Evolutionary conservation across 164 flowering plant species (phyloP).

Genomic region (Kalanchoe fedtschenkoi): DNA sequence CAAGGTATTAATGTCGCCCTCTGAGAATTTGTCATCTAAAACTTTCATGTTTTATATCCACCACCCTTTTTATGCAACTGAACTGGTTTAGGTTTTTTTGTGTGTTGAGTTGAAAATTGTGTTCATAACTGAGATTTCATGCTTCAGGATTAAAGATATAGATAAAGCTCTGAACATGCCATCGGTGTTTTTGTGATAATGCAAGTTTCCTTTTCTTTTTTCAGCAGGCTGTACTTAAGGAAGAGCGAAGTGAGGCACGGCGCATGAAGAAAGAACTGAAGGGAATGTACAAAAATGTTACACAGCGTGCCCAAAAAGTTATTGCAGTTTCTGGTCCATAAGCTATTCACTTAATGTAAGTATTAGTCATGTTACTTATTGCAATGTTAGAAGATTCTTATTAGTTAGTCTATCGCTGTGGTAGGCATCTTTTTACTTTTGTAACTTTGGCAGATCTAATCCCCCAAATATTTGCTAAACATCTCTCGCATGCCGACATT

Average conservation of each 20-base stretch:
- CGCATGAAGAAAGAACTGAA: conserved; percentile 66
- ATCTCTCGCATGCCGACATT: too few relatives aligned
- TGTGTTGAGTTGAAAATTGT: neutral
- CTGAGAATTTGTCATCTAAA: too few relatives aligned
- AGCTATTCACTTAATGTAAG: conserved; percentile 65
- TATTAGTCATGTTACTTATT: neutral
- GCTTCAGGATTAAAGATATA: neutral
- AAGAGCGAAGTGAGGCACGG: conserved; percentile 74
- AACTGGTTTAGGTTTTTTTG: neutral
- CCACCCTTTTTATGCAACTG: neutral
- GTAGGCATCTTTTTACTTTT: too few relatives aligned
- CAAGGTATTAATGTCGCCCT: conserved; percentile 42
- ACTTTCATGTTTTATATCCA: too few relatives aligned
- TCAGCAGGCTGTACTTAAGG: conserved; percentile 77
- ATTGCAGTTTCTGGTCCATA: conserved; percentile 69
- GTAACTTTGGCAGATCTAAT: too few relatives aligned
- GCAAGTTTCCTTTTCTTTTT: neutral
- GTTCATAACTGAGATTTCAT: too few relatives aligned
- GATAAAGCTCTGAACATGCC: neutral
- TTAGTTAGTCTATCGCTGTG: neutral
- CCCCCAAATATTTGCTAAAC: too few relatives aligned
- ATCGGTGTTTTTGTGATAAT: neutral
- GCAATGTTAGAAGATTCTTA: too few relatives aligned
- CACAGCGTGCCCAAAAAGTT: conserved; percentile 69
- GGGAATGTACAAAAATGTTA: conserved; percentile 53